Conservation (phyloP, 305 asterid genomes). For the Andrographis paniculata region DNA sequence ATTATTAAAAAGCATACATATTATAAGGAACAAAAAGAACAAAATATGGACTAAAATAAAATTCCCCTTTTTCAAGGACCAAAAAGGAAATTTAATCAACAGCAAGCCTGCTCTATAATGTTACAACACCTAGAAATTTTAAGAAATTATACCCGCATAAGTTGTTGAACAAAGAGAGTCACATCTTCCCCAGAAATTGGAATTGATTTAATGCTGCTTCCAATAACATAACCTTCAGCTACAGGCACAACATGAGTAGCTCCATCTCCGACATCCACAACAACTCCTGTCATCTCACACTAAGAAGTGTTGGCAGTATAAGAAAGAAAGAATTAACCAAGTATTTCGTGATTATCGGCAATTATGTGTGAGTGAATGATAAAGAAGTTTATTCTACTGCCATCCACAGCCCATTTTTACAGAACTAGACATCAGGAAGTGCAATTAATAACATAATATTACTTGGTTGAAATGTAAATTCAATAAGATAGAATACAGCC, state of each 20-base stretch:
- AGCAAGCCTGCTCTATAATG: not conserved
- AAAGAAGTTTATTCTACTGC: constrained; percentile 8
- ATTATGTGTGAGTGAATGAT: constrained; percentile 5
- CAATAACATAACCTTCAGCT: constrained; percentile 96
- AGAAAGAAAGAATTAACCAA: constrained; percentile 21
- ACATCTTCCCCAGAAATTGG: constrained; percentile 86
- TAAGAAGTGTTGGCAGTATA: constrained; percentile 26
- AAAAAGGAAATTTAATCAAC: not conserved
- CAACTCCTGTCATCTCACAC: constrained; percentile 99
- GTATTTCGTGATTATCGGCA: constrained; percentile 5
- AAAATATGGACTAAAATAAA: not conserved
- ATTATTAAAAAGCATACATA: no score
- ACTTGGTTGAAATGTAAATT: not conserved
- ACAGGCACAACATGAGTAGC: constrained; percentile 97
- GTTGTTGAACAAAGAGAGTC: constrained; percentile 82
- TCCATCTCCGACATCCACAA: constrained; percentile 95
- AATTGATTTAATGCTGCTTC: constrained; percentile 90
- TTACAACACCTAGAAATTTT: not conserved
- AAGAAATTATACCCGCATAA: constrained; percentile 55
- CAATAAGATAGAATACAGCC: constrained; percentile 1
- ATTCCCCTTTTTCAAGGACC: constrained; percentile 1
- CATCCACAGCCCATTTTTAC: not conserved
- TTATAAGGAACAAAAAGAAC: no score
- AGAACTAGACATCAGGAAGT: constrained; percentile 7
- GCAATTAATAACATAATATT: constrained; percentile 3